Conservation (phyloP, 106 monocot genomes). For the Dendrobium huoshanense region DNA sequence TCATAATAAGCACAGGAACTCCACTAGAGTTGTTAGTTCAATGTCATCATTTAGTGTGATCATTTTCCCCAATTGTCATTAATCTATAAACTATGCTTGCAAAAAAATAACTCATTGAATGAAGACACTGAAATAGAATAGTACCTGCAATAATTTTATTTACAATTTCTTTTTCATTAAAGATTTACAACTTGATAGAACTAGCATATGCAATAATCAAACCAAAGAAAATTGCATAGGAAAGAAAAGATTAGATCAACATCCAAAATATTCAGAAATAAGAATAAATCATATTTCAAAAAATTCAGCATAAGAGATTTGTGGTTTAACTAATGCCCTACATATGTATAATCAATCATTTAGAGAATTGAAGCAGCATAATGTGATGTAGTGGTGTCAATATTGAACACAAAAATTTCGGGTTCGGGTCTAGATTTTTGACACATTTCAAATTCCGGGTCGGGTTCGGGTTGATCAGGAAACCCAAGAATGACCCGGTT, state of each 20-base stretch:
- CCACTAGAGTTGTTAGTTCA: background rate
- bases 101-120: background rate
- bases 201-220: background rate
- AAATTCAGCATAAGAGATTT: background rate
- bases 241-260: background rate
- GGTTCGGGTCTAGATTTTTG: too few species aligned
- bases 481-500: too few species aligned
- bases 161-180: background rate
- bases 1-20: too few species aligned
- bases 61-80: background rate
- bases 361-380: background rate
- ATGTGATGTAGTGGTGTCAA: too few species aligned
- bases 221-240: background rate
- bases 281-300: background rate
- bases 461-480: too few species aligned
- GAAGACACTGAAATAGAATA: background rate
- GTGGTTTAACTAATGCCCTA: background rate
- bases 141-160: background rate
- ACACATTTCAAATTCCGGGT: too few species aligned
- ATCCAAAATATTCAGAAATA: background rate
- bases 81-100: background rate
- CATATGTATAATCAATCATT: background rate
- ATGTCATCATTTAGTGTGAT: background rate
- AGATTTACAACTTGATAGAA: background rate
- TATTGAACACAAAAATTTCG: too few species aligned